Base-by-base conservation (phyloP, 1,284 basidiomycete species). In the Clitocybe nebularis region DNA sequence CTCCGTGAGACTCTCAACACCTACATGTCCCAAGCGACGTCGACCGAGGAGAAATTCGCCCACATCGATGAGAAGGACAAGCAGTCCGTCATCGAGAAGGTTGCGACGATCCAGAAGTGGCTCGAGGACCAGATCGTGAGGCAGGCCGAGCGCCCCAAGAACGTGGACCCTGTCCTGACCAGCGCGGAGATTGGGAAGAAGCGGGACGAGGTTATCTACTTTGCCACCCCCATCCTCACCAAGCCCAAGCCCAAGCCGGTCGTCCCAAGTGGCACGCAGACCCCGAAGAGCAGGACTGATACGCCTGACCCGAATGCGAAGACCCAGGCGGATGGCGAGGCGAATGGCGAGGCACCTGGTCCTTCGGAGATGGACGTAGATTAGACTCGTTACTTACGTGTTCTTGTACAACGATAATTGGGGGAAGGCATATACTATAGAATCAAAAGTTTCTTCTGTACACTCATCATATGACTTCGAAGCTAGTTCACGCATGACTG, bases 41-140 rank as follows among this genome's bases (percentile, higher is more conserved):
- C 84, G 28, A 56, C 63, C 36, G 91, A 94, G 46, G 93, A 93
- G 56, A 84, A 84, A 67, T 91, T 80, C 66, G 64, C 84, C 13
- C 93, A 96, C 72, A 91, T 96, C 54, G 81, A 84, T 47, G 83
- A 83, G 55, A 89, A 88, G 69, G 90, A 94, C 66, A 87, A 89
- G 71, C 80, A 86, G 66, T 61, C 74, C 48, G 80, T 94, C 51
- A 75, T 93, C 47, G 89, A 92, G 71, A 85, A 79, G 62, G 77
- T 77, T 34, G 85, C 89, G 38, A 91, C 81, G 20, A 71, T 86
- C 34, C 87, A 91, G 68, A 88, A 94, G 67, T 96, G 93, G 93
- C 77, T 97, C 49, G 89, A 94, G 57, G 91, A 96, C 72, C 79
- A 87, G 74, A 79, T 82, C 47, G 83, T 81, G 46, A 75, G 85